Evolutionary conservation across 208 protist genomes (phyloP).

Genomic region (Jaenimonas drosophilae): DNA sequence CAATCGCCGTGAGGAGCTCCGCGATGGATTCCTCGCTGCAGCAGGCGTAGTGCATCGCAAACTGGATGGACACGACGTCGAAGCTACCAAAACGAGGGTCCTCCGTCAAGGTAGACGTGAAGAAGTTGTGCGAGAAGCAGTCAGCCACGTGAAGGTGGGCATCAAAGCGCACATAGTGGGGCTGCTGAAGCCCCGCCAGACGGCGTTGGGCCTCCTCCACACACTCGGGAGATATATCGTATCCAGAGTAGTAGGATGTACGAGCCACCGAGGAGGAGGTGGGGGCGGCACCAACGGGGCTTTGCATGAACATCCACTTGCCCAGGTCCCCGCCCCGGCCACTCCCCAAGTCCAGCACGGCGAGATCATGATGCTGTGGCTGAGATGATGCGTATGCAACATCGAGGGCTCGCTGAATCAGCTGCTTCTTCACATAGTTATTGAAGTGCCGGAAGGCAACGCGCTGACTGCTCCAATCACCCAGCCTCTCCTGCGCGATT

Average conservation of each 20-base stretch:
- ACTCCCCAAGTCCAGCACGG: conserved; percentile 70
- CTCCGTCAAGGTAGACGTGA: conserved; percentile 16
- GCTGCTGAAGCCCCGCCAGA: conserved; percentile 14
- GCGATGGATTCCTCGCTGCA: conserved; percentile 24
- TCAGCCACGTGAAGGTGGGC: conserved; percentile 63
- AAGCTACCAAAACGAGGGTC: conserved; percentile 33
- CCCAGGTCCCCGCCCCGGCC: conserved; percentile 79
- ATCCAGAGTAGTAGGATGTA: conserved; percentile 33
- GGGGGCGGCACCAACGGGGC: conserved; percentile 10
- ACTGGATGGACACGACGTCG: conserved; percentile 73
- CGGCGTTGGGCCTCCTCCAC: conserved; percentile 59
- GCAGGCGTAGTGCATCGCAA: conserved; percentile 87
- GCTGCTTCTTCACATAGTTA: conserved; percentile 79
- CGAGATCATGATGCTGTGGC: conserved; percentile 2
- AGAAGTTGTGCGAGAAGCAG: conserved; percentile 62
- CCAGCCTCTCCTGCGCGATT: conserved; percentile 31
- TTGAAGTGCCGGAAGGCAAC: conserved; percentile 79
- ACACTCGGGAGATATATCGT: conserved; percentile 68
- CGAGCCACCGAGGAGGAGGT: too few relatives aligned
- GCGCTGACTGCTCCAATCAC: conserved; percentile 51
- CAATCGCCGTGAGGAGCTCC: conserved; percentile 26
- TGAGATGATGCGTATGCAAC: background rate
- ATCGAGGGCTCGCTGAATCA: conserved; percentile 76
- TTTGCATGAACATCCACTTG: conserved; percentile 82
- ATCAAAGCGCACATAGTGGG: conserved; percentile 12